A percentile compares a stretch with the other conserved stretches of the same genome.
Evolutionary conservation across 2,329 filamentous ascomycete genomes (phyloP).

Genomic region (Colletotrichum sojae): DNA sequence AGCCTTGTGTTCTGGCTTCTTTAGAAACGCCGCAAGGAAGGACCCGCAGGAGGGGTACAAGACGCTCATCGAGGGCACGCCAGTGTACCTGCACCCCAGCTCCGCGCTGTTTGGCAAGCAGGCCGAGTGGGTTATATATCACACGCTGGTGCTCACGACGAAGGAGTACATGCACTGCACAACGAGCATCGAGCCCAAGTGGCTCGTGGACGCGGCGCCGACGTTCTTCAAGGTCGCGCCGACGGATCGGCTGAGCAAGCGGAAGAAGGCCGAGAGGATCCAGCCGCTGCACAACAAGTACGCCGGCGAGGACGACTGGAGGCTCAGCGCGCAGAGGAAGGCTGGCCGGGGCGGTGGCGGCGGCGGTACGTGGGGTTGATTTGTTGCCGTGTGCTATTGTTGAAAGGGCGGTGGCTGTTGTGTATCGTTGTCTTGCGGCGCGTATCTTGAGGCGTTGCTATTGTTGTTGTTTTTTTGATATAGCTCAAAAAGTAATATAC

Average conservation of each 20-base stretch:
- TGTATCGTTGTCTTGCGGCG: neutral
- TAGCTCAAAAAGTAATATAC: constrained; percentile 6
- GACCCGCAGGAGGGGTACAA: constrained; percentile 98
- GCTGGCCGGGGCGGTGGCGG: constrained; percentile 86
- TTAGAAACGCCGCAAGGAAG: constrained; percentile 94
- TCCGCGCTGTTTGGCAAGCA: constrained; percentile 96
- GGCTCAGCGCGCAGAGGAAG: constrained; percentile 88
- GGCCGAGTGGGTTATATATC: constrained; percentile 96
- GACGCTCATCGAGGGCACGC: constrained; percentile 94
- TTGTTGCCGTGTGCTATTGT: too few relatives aligned
- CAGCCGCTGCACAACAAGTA: constrained; percentile 96
- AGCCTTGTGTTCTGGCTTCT: constrained; percentile 93
- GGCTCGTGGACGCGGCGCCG: constrained; percentile 95
- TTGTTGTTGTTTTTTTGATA: constrained; percentile 5
- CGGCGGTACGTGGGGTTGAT: constrained; percentile 92
- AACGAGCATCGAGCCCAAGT: constrained; percentile 93
- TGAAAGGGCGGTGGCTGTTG: neutral
- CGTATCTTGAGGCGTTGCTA: neutral
- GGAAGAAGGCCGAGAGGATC: constrained; percentile 94
- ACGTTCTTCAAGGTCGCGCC: constrained; percentile 98
- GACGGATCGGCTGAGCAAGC: constrained; percentile 87
- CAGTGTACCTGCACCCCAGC: constrained; percentile 93
- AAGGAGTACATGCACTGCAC: constrained; percentile 99
- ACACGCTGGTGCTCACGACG: constrained; percentile 90
- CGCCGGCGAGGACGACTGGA: constrained; percentile 94